Evolutionary conservation across 2,329 filamentous ascomycete genomes (phyloP).

Genomic region (Bipolaris sorokiniana): DNA sequence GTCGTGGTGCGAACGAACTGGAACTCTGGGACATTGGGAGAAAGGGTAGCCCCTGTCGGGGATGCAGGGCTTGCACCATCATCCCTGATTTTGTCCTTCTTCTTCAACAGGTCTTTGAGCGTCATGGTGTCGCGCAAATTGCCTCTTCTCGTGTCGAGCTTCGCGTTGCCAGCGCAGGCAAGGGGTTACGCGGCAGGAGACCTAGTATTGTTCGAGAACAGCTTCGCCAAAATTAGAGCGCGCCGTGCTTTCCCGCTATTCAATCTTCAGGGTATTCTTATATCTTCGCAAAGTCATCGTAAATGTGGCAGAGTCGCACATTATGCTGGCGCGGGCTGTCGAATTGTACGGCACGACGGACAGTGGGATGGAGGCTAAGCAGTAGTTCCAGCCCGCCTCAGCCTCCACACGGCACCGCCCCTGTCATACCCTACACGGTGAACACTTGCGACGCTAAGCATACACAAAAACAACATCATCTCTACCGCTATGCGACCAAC

Average conservation of each 20-base stretch:
- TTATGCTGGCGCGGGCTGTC: slow-evolving; percentile 29
- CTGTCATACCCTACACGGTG: slow-evolving; percentile 11
- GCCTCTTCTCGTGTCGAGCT: slow-evolving; percentile 11
- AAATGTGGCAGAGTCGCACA: slow-evolving; percentile 36
- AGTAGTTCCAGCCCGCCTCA: slow-evolving; percentile 36
- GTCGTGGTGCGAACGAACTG: slow-evolving; percentile 87
- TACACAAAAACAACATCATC: not conserved
- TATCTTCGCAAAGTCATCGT: slow-evolving; percentile 39
- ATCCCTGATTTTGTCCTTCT: slow-evolving; percentile 64
- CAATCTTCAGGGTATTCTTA: slow-evolving; percentile 38
- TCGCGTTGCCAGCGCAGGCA: slow-evolving; percentile 19
- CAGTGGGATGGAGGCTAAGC: slow-evolving; percentile 28
- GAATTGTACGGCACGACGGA: slow-evolving; percentile 32
- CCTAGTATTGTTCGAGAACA: slow-evolving; percentile 12
- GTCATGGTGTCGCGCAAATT: slow-evolving; percentile 56
- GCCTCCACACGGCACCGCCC: slow-evolving; percentile 25
- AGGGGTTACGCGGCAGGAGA: slow-evolving; percentile 23
- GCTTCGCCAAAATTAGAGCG: slow-evolving; percentile 12
- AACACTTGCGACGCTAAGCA: not conserved
- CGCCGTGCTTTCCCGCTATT: slow-evolving; percentile 23
- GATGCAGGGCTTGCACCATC: slow-evolving; percentile 43
- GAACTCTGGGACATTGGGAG: slow-evolving; percentile 63
- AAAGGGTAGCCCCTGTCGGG: slow-evolving; percentile 30
- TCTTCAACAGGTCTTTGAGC: slow-evolving; percentile 66
- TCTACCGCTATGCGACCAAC: not conserved